Conservation (phyloP, 805 yeast genomes). For the Zygosaccharomyces gambellarensis region DNA sequence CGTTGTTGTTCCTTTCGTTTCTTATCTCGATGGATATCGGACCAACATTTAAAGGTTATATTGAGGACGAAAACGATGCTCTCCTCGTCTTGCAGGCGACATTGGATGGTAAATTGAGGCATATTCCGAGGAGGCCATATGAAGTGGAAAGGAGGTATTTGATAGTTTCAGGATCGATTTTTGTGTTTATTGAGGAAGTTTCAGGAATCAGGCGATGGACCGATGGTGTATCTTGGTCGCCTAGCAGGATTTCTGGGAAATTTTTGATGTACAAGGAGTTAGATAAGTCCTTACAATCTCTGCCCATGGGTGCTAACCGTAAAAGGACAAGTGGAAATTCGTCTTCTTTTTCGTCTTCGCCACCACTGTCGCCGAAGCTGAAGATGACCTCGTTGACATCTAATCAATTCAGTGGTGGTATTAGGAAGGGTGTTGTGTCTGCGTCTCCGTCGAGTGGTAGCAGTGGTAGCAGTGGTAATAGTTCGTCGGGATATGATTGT, state of each 20-base stretch:
- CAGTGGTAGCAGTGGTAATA: not conserved
- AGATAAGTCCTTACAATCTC: conserved; percentile 11
- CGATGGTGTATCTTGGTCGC: conserved; percentile 93
- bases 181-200: conserved; percentile 77
- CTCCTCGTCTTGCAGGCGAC: conserved; percentile 76
- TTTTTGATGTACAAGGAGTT: conserved; percentile 77
- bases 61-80: conserved; percentile 80
- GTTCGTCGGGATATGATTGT: not conserved
- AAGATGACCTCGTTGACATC: not conserved
- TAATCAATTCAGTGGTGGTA: not conserved
- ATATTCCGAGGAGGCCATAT: conserved; percentile 74
- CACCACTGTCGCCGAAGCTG: conserved; percentile 9
- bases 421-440: conserved; percentile 4
- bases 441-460: not conserved
- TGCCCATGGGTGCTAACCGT: not conserved
- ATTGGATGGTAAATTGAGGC: conserved; percentile 51
- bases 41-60: conserved; percentile 71
- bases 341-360: not conserved
- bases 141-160: conserved; percentile 66
- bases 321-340: not conserved
- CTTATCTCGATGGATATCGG: conserved; percentile 27
- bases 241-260: conserved; percentile 80
- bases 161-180: conserved; percentile 72
- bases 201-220: conserved; percentile 93
- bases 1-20: not conserved